Evolutionary conservation across 2,329 filamentous ascomycete genomes (phyloP).

Genomic region (Microdochium paspali): DNA sequence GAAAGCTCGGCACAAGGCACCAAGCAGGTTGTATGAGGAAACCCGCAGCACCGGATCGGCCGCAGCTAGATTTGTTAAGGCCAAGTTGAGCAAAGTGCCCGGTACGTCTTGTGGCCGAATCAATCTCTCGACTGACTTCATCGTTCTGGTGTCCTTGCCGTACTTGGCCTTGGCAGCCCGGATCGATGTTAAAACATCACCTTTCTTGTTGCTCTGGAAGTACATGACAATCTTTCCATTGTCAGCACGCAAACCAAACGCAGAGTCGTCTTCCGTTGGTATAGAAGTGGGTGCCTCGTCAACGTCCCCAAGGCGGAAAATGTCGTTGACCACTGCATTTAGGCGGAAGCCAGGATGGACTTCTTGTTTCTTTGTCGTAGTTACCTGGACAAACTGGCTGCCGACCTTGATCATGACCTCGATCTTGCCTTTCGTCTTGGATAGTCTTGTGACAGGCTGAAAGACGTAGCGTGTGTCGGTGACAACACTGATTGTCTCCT

Average conservation of each 20-base stretch:
- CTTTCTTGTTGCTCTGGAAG: slow-evolving; percentile 57
- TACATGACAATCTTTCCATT: slow-evolving; percentile 65
- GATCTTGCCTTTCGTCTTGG: slow-evolving; percentile 61
- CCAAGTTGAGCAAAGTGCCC: slow-evolving; percentile 58
- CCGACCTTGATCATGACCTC: slow-evolving; percentile 61
- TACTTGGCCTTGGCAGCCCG: slow-evolving; percentile 54
- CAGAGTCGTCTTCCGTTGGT: slow-evolving; percentile 55
- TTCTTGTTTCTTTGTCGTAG: slow-evolving; percentile 60
- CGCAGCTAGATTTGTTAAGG: slow-evolving; percentile 57
- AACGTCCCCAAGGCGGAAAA: slow-evolving; percentile 58
- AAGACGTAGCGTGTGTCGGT: slow-evolving; percentile 58
- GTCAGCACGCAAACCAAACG: slow-evolving; percentile 58
- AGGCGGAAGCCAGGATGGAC: slow-evolving; percentile 53
- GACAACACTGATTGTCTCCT: slow-evolving; percentile 60
- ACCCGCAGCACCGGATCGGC: slow-evolving; percentile 49
- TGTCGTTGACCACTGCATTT: slow-evolving; percentile 58
- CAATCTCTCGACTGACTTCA: slow-evolving; percentile 54
- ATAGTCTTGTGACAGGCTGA: slow-evolving; percentile 54
- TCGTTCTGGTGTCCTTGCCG: slow-evolving; percentile 50
- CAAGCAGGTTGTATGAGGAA: slow-evolving; percentile 58
- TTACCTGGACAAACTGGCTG: slow-evolving; percentile 60
- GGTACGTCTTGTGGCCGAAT: slow-evolving; percentile 63
- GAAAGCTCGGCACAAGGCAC: slow-evolving; percentile 58
- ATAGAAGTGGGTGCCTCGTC: slow-evolving; percentile 58
- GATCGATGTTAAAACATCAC: slow-evolving; percentile 54